phyloP scores from a whole-genome alignment of 805 yeast genomes.

The Lipomyces spencermartinsiae region DNA sequence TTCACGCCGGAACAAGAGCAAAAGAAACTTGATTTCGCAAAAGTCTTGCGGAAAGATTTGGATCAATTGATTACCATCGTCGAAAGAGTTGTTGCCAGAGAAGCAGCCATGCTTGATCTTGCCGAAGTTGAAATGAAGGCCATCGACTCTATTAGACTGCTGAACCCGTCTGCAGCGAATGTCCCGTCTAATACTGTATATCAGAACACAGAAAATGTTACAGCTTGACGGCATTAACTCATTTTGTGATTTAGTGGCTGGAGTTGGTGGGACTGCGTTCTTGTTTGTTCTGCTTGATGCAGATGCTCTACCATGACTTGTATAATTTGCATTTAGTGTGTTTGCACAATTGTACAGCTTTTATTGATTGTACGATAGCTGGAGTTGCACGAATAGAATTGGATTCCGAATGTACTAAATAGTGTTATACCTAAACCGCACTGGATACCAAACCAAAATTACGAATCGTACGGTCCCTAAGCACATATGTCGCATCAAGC shows the following conservation, averaged over 20 bases:
- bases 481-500: no score
- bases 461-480: no score
- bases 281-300: background rate
- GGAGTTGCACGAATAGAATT: background rate
- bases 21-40: conserved; percentile 37
- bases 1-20: conserved; percentile 26
- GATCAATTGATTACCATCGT: conserved; percentile 36
- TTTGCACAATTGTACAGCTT: background rate
- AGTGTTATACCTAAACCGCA: no score
- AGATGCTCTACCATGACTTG: background rate
- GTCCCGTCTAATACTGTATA: background rate
- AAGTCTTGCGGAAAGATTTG: conserved; percentile 33
- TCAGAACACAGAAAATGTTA: background rate
- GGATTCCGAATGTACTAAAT: background rate
- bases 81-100: conserved; percentile 41
- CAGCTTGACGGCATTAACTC: background rate
- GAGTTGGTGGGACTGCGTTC: background rate
- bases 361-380: background rate
- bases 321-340: background rate
- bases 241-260: background rate
- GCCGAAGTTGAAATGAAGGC: conserved; percentile 13
- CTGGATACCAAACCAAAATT: no score
- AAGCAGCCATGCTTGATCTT: conserved; percentile 31
- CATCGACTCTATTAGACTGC: background rate
- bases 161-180: background rate